phyloP scores from a whole-genome alignment of 352 stramenopile species.

The Thraustochytrium sp. region DNA sequence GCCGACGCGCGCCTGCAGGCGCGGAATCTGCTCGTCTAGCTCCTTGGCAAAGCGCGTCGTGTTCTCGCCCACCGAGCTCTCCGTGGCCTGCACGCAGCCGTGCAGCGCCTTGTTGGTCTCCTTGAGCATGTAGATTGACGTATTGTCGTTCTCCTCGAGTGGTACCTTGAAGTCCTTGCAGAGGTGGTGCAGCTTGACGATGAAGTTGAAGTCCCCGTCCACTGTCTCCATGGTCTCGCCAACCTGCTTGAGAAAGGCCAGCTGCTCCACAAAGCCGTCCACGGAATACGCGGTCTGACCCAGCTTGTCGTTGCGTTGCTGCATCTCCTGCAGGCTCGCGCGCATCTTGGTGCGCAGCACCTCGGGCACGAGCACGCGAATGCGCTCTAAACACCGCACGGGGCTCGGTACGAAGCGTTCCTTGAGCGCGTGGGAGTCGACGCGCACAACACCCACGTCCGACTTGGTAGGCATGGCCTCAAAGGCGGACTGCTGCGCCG shows the following conservation, averaged over 20 bases:
- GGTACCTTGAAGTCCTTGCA: constrained; percentile 60
- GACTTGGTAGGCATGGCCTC: constrained; percentile 66
- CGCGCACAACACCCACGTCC: constrained; percentile 78
- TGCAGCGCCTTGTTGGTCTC: constrained; percentile 81
- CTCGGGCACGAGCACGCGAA: constrained; percentile 69
- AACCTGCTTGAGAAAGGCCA: constrained; percentile 13
- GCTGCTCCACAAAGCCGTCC: constrained; percentile 64
- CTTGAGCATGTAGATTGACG: constrained; percentile 86
- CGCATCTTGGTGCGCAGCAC: constrained; percentile 74
- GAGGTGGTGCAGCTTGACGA: constrained; percentile 59
- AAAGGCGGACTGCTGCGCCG: constrained; percentile 67
- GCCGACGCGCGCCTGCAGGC: constrained; percentile 53
- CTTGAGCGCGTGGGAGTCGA: constrained; percentile 81
- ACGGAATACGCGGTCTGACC: not conserved
- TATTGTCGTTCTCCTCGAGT: constrained; percentile 80
- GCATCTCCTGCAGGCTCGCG: constrained; percentile 70
- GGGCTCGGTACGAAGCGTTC: constrained; percentile 73
- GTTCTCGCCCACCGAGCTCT: constrained; percentile 79
- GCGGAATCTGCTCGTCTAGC: constrained; percentile 75
- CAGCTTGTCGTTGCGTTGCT: constrained; percentile 49
- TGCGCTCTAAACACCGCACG: constrained; percentile 70
- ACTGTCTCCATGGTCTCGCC: constrained; percentile 74
- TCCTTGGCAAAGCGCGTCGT: constrained; percentile 77
- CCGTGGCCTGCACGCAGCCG: constrained; percentile 72
- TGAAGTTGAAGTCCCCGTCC: constrained; percentile 57